Conservation (phyloP, 2,329 filamentous ascomycete genomes). For the Arthrocladium fulminans region DNA sequence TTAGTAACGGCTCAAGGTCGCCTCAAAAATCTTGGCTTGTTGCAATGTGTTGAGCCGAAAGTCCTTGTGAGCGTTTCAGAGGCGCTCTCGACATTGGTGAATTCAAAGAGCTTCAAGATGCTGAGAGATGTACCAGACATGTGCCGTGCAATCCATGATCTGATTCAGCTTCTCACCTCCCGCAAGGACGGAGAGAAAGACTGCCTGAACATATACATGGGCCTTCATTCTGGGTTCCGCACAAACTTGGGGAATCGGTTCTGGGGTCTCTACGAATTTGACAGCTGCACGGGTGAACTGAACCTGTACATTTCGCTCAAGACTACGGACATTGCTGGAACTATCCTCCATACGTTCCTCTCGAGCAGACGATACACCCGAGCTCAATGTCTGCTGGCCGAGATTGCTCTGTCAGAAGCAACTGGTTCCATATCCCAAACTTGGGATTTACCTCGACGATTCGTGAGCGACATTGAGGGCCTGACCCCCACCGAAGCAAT, state of each 20-base stretch:
- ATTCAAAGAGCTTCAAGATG: slow-evolving; percentile 25
- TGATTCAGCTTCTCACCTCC: too few relatives aligned
- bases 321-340: slow-evolving; percentile 34
- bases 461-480: slow-evolving; percentile 35
- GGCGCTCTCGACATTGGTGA: slow-evolving; percentile 34
- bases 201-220: too few relatives aligned
- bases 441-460: slow-evolving; percentile 28
- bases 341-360: slow-evolving; percentile 39
- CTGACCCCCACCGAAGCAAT: slow-evolving; percentile 37
- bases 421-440: slow-evolving; percentile 14
- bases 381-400: slow-evolving; percentile 32
- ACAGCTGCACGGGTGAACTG: slow-evolving; percentile 25
- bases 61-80: slow-evolving; percentile 32
- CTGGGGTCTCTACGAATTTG: slow-evolving; percentile 34
- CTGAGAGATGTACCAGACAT: too few relatives aligned
- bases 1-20: slow-evolving; percentile 38
- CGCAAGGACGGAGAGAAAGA: too few relatives aligned
- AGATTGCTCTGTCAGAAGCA: slow-evolving; percentile 29
- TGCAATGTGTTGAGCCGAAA: slow-evolving; percentile 30
- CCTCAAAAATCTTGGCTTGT: slow-evolving; percentile 33
- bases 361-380: slow-evolving; percentile 34
- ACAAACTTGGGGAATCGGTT: too few relatives aligned
- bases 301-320: slow-evolving; percentile 39
- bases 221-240: too few relatives aligned
- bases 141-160: too few relatives aligned